phyloP scores from a whole-genome alignment of 108 stramenopile species.

The Seminavis robusta region DNA sequence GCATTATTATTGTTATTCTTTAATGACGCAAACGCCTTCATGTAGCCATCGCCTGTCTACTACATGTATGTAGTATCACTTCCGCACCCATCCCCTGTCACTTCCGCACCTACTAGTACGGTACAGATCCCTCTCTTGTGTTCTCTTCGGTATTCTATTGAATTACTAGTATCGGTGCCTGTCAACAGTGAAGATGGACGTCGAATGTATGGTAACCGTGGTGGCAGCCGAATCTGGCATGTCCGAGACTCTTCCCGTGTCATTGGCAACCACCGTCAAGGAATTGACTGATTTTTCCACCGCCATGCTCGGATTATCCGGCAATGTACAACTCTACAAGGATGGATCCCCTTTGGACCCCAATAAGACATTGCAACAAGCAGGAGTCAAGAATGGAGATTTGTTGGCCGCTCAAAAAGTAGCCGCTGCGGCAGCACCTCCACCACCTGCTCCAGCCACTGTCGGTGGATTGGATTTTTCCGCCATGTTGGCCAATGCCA shows the following conservation, averaged over 20 bases:
- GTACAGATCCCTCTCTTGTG: no score
- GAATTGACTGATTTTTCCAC: constrained; percentile 49
- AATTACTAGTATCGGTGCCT: no score
- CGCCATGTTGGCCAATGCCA: constrained; percentile 34
- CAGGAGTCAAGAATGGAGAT: constrained; percentile 53
- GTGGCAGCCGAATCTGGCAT: constrained; percentile 12
- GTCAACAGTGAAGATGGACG: no score
- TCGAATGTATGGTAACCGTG: constrained; percentile 1
- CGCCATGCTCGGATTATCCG: constrained; percentile 52
- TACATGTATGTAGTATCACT: no score
- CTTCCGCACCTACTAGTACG: no score
- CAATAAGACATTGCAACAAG: constrained; percentile 17
- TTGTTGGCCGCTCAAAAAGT: constrained; percentile 35
- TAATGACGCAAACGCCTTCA: no score
- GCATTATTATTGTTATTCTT: no score
- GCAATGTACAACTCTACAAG: constrained; percentile 21
- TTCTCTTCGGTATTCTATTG: no score
- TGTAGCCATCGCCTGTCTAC: no score
- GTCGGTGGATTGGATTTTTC: constrained; percentile 71
- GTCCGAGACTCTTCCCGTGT: constrained; percentile 38
- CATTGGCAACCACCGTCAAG: constrained; percentile 29
- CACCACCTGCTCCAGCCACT: constrained; percentile 12
- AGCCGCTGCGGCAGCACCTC: constrained; percentile 8
- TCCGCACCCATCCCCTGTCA: no score
- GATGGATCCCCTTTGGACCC: constrained; percentile 30